Conservation (phyloP, 1,139 yeast genomes). For the Taphrina communis region DNA sequence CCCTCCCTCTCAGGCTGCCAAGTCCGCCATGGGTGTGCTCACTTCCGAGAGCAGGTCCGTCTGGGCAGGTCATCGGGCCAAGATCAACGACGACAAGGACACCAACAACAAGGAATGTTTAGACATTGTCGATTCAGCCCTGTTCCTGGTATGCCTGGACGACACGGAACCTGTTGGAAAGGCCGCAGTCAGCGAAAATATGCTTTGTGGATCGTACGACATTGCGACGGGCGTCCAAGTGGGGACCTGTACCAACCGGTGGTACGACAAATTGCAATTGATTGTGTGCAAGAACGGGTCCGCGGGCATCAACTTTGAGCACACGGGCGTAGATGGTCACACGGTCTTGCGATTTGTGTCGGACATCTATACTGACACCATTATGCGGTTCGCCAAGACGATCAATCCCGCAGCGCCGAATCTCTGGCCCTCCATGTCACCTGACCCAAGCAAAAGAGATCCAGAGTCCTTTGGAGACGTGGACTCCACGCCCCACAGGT, state of each 20-base stretch:
- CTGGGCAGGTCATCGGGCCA: conserved; percentile 77
- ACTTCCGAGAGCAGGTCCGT: conserved; percentile 86
- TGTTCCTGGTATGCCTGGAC: conserved; percentile 81
- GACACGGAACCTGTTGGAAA: conserved; percentile 71
- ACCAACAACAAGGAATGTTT: conserved; percentile 62
- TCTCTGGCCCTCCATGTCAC: conserved; percentile 65
- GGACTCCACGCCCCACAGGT: conserved; percentile 71
- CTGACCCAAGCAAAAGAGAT: conserved; percentile 57
- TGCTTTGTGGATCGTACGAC: conserved; percentile 84
- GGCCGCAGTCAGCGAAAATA: conserved; percentile 74
- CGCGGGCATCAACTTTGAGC: conserved; percentile 93
- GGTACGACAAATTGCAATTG: conserved; percentile 91
- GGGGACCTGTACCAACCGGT: conserved; percentile 91
- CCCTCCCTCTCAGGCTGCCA: conserved; percentile 70
- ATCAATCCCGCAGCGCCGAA: conserved; percentile 83
- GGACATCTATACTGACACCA: conserved; percentile 89
- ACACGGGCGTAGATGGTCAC: conserved; percentile 95
- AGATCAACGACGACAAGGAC: conserved; percentile 42
- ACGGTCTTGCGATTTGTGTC: conserved; percentile 86
- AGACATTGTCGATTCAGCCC: conserved; percentile 75
- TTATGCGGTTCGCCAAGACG: conserved; percentile 80
- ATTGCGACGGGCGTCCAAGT: conserved; percentile 84
- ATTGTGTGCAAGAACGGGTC: conserved; percentile 90
- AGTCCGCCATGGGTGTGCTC: conserved; percentile 83
- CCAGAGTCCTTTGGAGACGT: conserved; percentile 56